These are phyloP conservation scores for Avicennia marina DNA, from an alignment of 257 asterid genomes.

Conservation along the genomic window DNA sequence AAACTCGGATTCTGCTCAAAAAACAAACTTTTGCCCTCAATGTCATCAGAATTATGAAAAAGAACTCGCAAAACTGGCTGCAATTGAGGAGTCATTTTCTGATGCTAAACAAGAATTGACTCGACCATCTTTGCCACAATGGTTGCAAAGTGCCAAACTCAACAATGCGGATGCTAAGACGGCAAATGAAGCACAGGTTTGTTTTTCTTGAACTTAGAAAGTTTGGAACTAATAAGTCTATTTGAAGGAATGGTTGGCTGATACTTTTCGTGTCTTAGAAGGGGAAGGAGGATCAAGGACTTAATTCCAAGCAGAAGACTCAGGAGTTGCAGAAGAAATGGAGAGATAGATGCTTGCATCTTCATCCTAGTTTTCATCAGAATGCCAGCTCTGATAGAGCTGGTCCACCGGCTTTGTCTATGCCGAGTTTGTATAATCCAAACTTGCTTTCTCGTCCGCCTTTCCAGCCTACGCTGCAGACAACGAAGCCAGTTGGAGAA, in stretches of 20 bases:
- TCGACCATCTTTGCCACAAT: conserved; percentile 55
- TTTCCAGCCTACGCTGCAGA: conserved; percentile 47
- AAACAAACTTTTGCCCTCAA: conserved; percentile 45
- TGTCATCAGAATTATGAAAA: conserved; percentile 53
- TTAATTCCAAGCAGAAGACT: conserved; percentile 51
- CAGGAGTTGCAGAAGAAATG: conserved; percentile 72
- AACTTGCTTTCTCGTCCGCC: conserved; percentile 45
- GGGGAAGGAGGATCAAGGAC: conserved; percentile 52
- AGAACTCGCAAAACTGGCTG: conserved; percentile 50
- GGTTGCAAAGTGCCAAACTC: conserved; percentile 77
- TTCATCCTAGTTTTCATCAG: conserved; percentile 68
- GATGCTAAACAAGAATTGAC: conserved; percentile 39
- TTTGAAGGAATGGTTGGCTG: neutral
- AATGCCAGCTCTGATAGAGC: conserved; percentile 26
- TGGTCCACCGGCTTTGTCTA: conserved; percentile 36
- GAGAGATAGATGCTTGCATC: conserved; percentile 66
- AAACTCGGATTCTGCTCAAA: conserved; percentile 38
- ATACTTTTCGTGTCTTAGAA: conserved; percentile 20
- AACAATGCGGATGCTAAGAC: conserved; percentile 30
- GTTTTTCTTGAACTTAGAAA: neutral
- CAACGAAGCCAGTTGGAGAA: conserved; percentile 44
- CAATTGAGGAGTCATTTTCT: conserved; percentile 55
- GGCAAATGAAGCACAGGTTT: conserved; percentile 47
- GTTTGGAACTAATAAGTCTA: neutral
- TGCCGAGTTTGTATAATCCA: conserved; percentile 43